Conservation (phyloP, 306 rosid species). For the cucumber (Cucumis sativus) region Cucumber_9930_V3 NC_026661.2:18545501-18546000, state of each 20-base stretch:
- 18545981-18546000: neutral
- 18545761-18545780: too few species aligned
- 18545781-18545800: too few species aligned
- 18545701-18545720: neutral
- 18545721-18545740: neutral
- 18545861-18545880: too few species aligned
- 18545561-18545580: neutral
- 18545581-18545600: neutral
- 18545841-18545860: too few species aligned
- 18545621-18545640: neutral
- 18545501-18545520: neutral
- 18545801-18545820: too few species aligned
- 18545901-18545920: neutral
- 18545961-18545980: neutral
- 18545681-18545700: neutral
- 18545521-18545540: neutral
- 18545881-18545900: neutral
- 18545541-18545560: neutral
- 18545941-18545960: neutral
- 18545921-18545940: neutral
- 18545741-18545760: neutral
- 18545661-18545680: neutral
- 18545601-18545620: neutral
- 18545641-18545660: neutral
- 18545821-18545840: too few species aligned